Evolutionary conservation across 768 basidiomycete genomes (phyloP).

Genomic region (button mushroom (Agaricus bisporus)): DNA sequence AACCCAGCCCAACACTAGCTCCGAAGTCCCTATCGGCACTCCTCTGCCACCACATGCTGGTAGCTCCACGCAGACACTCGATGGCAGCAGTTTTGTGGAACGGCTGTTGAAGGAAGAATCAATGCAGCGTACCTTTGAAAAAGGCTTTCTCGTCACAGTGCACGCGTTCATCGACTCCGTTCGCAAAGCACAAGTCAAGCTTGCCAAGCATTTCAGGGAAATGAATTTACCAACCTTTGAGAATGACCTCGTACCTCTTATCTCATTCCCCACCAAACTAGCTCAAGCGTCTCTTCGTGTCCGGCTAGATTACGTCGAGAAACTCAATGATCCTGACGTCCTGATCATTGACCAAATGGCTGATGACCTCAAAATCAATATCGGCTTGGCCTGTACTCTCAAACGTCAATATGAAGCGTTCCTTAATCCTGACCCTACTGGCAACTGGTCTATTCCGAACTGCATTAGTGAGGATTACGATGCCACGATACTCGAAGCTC

Average conservation of each 20-base stretch:
- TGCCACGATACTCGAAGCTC: slow-evolving; percentile 76
- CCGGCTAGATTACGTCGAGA: slow-evolving; percentile 83
- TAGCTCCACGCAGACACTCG: slow-evolving; percentile 30
- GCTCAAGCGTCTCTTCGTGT: slow-evolving; percentile 88
- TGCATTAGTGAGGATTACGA: slow-evolving; percentile 93
- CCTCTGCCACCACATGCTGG: slow-evolving; percentile 1
- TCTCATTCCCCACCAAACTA: slow-evolving; percentile 94
- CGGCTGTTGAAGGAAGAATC: slow-evolving; percentile 92
- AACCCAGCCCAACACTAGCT: slow-evolving; percentile 66
- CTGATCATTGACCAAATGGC: slow-evolving; percentile 93
- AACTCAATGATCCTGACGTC: slow-evolving; percentile 81
- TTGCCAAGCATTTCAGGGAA: slow-evolving; percentile 67
- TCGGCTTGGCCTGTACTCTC: slow-evolving; percentile 90
- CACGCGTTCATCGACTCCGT: slow-evolving; percentile 81
- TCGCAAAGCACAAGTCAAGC: slow-evolving; percentile 80
- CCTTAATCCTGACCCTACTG: slow-evolving; percentile 76
- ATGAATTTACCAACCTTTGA: slow-evolving; percentile 93
- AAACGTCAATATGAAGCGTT: slow-evolving; percentile 95
- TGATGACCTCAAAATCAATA: slow-evolving; percentile 85
- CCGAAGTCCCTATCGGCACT: slow-evolving; percentile 41
- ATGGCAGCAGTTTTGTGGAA: slow-evolving; percentile 87
- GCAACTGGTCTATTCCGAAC: slow-evolving; percentile 83
- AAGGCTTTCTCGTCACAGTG: slow-evolving; percentile 81
- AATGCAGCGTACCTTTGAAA: slow-evolving; percentile 92
- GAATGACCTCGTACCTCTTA: slow-evolving; percentile 81